These are phyloP conservation scores for Candida corydali DNA, from an alignment of 805 yeast genomes.

Conservation along the genomic window DNA sequence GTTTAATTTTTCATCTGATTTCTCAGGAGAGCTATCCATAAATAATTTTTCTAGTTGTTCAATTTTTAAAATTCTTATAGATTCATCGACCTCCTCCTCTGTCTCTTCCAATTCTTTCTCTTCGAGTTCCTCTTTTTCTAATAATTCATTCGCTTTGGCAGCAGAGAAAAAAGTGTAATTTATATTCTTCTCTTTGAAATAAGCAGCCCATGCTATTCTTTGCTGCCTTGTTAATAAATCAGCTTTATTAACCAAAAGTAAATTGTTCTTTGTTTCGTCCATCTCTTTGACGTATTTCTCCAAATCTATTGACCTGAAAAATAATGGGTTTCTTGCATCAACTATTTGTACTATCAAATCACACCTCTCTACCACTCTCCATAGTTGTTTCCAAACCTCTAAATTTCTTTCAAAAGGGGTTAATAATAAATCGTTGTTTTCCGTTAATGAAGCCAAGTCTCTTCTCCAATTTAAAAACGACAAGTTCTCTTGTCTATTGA, in stretches of 20 bases:
- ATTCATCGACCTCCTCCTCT: constrained; percentile 16
- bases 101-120: constrained; percentile 22
- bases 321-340: constrained; percentile 91
- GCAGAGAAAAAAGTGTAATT: constrained; percentile 93
- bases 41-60: constrained; percentile 83
- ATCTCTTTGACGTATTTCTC: constrained; percentile 79
- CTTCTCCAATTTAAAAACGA: constrained; percentile 95
- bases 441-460: constrained; percentile 78
- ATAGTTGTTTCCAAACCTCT: constrained; percentile 96
- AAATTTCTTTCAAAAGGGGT: constrained; percentile 97
- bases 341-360: constrained; percentile 95
- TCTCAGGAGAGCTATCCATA: constrained; percentile 69
- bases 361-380: constrained; percentile 96
- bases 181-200: constrained; percentile 65
- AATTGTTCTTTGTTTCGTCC: constrained; percentile 60
- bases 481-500: constrained; percentile 83
- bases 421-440: constrained; percentile 75
- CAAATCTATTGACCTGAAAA: constrained; percentile 84
- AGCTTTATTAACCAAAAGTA: constrained; percentile 88
- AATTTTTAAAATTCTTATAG: constrained; percentile 69
- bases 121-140: constrained; percentile 58
- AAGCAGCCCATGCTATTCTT: constrained; percentile 82
- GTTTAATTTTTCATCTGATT: constrained; percentile 58
- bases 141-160: constrained; percentile 68
- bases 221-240: constrained; percentile 78